phyloP scores from a whole-genome alignment of 768 basidiomycete genomes.

The Mycena capillaripes region DNA sequence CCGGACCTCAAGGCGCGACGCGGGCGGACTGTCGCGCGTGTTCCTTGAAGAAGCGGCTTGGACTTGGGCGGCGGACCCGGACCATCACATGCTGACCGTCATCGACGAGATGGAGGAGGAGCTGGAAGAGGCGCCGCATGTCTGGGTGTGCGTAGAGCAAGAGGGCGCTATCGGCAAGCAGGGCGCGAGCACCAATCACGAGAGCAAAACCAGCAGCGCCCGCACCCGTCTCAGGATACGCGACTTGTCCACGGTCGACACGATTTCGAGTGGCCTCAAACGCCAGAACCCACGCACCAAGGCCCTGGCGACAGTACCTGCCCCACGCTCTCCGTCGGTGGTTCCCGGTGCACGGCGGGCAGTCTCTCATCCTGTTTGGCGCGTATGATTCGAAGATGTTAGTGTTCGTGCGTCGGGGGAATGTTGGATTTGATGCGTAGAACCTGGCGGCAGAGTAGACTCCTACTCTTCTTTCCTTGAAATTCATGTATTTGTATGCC shows the following conservation, averaged over 20 bases:
- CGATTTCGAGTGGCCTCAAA: constrained; percentile 35
- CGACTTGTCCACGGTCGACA: constrained; percentile 28
- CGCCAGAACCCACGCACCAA: constrained; percentile 3
- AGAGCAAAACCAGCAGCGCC: not conserved
- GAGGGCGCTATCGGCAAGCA: not conserved
- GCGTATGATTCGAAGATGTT: not conserved
- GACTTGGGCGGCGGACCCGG: constrained; percentile 31
- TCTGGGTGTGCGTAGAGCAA: not conserved
- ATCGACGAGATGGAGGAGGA: constrained; percentile 16
- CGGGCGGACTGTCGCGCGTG: constrained; percentile 23
- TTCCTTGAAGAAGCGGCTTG: constrained; percentile 33
- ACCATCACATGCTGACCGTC: constrained; percentile 25
- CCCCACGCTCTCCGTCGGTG: not conserved
- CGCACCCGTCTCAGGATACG: constrained; percentile 10
- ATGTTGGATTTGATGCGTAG: too few relatives aligned
- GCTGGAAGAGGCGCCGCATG: not conserved
- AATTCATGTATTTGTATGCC: too few relatives aligned
- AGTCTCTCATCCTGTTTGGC: not conserved
- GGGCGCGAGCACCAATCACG: not conserved
- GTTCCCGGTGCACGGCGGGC: not conserved
- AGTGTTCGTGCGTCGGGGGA: not conserved
- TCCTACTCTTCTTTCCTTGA: too few relatives aligned
- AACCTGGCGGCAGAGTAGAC: too few relatives aligned
- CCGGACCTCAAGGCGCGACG: not conserved
- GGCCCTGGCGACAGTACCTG: not conserved